phyloP scores from a whole-genome alignment of 306 rosid genomes.

The Sicyos edulis region DNA sequence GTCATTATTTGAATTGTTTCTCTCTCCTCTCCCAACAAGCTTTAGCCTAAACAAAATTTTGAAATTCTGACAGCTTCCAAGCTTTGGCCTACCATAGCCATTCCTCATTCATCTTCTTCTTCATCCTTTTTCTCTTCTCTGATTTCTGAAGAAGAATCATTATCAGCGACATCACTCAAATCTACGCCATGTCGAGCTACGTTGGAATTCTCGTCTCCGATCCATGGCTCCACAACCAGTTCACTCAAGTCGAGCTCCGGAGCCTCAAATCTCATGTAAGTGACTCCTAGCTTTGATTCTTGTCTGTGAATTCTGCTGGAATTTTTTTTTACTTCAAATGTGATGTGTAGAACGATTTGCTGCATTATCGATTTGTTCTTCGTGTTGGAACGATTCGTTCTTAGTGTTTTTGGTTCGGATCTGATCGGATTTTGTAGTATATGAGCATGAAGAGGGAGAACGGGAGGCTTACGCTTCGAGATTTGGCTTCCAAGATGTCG shows the following conservation, averaged over 20 bases:
- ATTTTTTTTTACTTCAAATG: not conserved
- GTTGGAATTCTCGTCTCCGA: constrained; percentile 96
- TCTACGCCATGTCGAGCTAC: constrained; percentile 53
- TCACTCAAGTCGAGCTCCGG: constrained; percentile 96
- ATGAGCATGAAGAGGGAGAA: constrained; percentile 82
- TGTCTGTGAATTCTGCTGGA: not conserved
- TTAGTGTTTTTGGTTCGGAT: constrained; percentile 19
- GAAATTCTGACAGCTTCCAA: constrained; percentile 60
- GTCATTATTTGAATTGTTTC: constrained; percentile 53
- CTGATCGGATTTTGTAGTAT: constrained; percentile 39
- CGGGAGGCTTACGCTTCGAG: constrained; percentile 59
- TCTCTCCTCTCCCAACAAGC: constrained; percentile 25
- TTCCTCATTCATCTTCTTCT: not conserved
- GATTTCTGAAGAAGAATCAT: not conserved
- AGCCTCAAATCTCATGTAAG: constrained; percentile 75
- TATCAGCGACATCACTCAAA: not conserved
- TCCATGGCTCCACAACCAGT: constrained; percentile 96
- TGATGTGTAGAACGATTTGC: not conserved
- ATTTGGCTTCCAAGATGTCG: constrained; percentile 85
- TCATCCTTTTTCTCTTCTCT: not conserved
- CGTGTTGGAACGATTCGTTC: not conserved
- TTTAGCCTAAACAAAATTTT: constrained; percentile 16
- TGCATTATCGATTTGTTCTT: not conserved
- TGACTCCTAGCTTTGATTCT: constrained; percentile 14
- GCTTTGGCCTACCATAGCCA: constrained; percentile 20